Percentiles rank a stretch among this genome's conserved stretches.
These are phyloP conservation scores for Brassica hybrid DNA, from an alignment of 441 rosid genomes.

Conservation along the genomic window DNA sequence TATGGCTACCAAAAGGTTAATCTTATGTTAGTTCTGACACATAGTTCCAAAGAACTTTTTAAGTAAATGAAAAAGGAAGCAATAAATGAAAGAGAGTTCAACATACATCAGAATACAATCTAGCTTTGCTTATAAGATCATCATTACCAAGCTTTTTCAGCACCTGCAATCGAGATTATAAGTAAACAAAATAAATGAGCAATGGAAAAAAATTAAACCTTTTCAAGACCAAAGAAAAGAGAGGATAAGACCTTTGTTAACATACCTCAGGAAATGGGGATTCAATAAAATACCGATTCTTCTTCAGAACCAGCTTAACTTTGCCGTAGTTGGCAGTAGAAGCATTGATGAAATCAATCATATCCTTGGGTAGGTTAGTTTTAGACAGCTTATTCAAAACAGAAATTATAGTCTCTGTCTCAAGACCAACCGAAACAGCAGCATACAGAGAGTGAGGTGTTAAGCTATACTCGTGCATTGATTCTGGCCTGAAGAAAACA, in stretches of 20 bases:
- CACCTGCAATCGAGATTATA: conserved; percentile 52
- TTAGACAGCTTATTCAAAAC: conserved; percentile 88
- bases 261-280: conserved; percentile 91
- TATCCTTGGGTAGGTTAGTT: conserved; percentile 87
- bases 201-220: background rate
- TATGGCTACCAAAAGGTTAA: conserved; percentile 44
- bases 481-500: conserved; percentile 69
- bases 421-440: conserved; percentile 92
- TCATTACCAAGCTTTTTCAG: conserved; percentile 78
- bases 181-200: background rate
- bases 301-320: conserved; percentile 95
- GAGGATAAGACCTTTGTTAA: conserved; percentile 22
- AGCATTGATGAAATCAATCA: conserved; percentile 78
- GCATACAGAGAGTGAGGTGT: conserved; percentile 96
- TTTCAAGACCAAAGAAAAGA: conserved; percentile 19
- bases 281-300: conserved; percentile 82
- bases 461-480: conserved; percentile 93
- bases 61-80: background rate
- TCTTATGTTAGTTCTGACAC: background rate
- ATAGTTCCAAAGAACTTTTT: conserved; percentile 8
- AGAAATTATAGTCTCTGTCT: conserved; percentile 83
- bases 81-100: conserved; percentile 9
- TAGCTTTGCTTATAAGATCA: conserved; percentile 68
- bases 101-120: conserved; percentile 78
- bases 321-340: conserved; percentile 95